These are phyloP conservation scores for Amphirosellinia nigrospora DNA, from an alignment of 495 filamentous ascomycete species.

Conservation along the genomic window DNA sequence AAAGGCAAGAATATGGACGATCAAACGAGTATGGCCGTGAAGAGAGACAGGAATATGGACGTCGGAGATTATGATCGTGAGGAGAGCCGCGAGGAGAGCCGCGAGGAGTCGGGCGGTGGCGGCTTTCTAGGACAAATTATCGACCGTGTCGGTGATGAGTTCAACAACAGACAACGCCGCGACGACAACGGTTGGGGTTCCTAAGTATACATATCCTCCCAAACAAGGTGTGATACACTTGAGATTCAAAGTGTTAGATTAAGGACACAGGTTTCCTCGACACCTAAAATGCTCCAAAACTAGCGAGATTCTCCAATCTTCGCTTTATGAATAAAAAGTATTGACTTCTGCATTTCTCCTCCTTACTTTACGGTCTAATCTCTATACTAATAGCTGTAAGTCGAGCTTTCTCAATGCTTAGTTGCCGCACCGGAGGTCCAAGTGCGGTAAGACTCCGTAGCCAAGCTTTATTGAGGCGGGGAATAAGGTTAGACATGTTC, in stretches of 20 bases:
- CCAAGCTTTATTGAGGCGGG: constrained; percentile 19
- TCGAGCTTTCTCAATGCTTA: neutral
- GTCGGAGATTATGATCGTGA: constrained; percentile 19
- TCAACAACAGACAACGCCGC: constrained; percentile 35
- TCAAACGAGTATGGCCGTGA: constrained; percentile 20
- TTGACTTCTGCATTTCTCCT: neutral
- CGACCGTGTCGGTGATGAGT: constrained; percentile 34
- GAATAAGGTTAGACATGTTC: neutral
- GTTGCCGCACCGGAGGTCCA: neutral
- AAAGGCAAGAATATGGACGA: constrained; percentile 26
- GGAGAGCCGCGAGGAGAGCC: constrained; percentile 27
- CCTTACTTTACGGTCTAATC: neutral
- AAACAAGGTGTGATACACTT: neutral
- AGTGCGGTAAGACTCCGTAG: neutral
- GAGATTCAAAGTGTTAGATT: neutral
- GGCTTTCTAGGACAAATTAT: constrained; percentile 38
- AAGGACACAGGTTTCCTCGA: constrained; percentile 1
- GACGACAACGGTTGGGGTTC: constrained; percentile 25
- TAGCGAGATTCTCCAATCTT: neutral
- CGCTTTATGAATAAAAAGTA: neutral
- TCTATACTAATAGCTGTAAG: neutral
- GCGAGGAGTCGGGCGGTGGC: constrained; percentile 34
- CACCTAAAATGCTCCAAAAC: neutral
- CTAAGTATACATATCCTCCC: constrained; percentile 15
- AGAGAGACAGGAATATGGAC: constrained; percentile 25